These are phyloP conservation scores for Kodamaea jinghongensis DNA, from an alignment of 805 yeast genomes.

Conservation along the genomic window DNA sequence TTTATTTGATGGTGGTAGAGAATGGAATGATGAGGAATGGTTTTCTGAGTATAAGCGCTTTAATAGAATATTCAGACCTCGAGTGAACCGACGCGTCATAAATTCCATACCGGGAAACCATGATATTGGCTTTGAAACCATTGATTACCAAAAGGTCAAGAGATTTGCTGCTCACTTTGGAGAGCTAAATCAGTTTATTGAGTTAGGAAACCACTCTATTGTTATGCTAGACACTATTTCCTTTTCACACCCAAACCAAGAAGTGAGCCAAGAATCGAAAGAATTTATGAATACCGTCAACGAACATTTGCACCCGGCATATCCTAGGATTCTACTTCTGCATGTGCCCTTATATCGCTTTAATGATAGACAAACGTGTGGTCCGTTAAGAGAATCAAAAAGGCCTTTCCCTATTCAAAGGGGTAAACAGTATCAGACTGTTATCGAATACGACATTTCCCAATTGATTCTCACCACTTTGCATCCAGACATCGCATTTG, in stretches of 20 bases:
- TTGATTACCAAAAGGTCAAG: conserved; percentile 51
- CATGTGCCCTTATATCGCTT: conserved; percentile 88
- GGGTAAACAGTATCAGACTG: conserved; percentile 90
- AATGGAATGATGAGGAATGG: conserved; percentile 74
- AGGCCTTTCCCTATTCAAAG: conserved; percentile 61
- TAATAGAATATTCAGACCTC: conserved; percentile 57
- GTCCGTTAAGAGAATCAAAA: conserved; percentile 68
- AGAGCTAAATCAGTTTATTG: conserved; percentile 51
- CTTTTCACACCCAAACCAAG: conserved; percentile 53
- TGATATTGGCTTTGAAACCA: conserved; percentile 90
- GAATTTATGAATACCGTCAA: conserved; percentile 45
- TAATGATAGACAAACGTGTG: conserved; percentile 64
- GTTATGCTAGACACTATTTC: conserved; percentile 84
- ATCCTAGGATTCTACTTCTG: conserved; percentile 67
- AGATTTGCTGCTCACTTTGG: conserved; percentile 79
- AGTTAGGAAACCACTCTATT: conserved; percentile 67
- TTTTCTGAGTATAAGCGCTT: conserved; percentile 68
- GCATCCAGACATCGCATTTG: conserved; percentile 67
- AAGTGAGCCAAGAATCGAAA: conserved; percentile 48
- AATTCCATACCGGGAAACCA: conserved; percentile 81
- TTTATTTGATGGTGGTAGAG: conserved; percentile 91
- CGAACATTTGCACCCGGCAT: conserved; percentile 22
- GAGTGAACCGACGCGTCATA: conserved; percentile 39
- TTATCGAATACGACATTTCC: conserved; percentile 61
- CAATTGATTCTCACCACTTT: conserved; percentile 55